These are phyloP conservation scores for Candida smagusa DNA, from an alignment of 1,139 yeast species.

Conservation along the genomic window DNA sequence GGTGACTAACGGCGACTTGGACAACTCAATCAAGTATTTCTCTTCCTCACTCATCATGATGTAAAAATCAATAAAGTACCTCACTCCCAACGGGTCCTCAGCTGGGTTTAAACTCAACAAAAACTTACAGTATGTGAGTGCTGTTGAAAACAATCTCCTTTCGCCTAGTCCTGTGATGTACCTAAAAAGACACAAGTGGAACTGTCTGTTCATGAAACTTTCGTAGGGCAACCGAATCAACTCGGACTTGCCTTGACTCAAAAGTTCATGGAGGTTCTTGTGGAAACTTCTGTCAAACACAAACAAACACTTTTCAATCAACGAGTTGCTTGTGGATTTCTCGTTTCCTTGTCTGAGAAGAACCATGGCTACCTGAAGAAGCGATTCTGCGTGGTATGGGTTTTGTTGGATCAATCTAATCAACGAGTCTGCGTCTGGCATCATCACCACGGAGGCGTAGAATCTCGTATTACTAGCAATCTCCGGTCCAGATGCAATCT, in stretches of 20 bases:
- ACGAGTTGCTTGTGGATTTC: slow-evolving; percentile 64
- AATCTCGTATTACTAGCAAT: slow-evolving; percentile 56
- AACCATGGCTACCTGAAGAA: slow-evolving; percentile 78
- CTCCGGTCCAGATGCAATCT: slow-evolving; percentile 37
- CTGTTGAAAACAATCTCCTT: slow-evolving; percentile 74
- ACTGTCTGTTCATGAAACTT: slow-evolving; percentile 70
- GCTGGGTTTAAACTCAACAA: slow-evolving; percentile 68
- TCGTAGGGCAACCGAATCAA: slow-evolving; percentile 74
- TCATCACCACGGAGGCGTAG: slow-evolving; percentile 61
- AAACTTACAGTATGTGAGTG: slow-evolving; percentile 69
- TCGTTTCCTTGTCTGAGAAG: slow-evolving; percentile 72
- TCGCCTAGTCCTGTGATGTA: slow-evolving; percentile 70
- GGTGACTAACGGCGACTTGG: slow-evolving; percentile 51
- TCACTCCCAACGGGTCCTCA: slow-evolving; percentile 81
- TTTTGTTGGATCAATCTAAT: slow-evolving; percentile 51
- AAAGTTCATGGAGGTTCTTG: slow-evolving; percentile 37
- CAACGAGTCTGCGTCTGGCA: slow-evolving; percentile 70
- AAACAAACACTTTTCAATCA: slow-evolving; percentile 73
- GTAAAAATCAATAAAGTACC: slow-evolving; percentile 79
- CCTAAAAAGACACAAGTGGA: slow-evolving; percentile 70
- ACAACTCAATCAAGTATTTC: slow-evolving; percentile 56
- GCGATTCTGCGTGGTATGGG: slow-evolving; percentile 76
- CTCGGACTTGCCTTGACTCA: slow-evolving; percentile 55
- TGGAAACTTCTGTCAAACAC: slow-evolving; percentile 65
- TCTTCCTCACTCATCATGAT: slow-evolving; percentile 67